Percentiles rank a stretch among this genome's conserved stretches.
These are phyloP conservation scores for Ceratobasidium sp. DNA, from an alignment of 1,284 basidiomycete genomes.

Conservation along the genomic window DNA sequence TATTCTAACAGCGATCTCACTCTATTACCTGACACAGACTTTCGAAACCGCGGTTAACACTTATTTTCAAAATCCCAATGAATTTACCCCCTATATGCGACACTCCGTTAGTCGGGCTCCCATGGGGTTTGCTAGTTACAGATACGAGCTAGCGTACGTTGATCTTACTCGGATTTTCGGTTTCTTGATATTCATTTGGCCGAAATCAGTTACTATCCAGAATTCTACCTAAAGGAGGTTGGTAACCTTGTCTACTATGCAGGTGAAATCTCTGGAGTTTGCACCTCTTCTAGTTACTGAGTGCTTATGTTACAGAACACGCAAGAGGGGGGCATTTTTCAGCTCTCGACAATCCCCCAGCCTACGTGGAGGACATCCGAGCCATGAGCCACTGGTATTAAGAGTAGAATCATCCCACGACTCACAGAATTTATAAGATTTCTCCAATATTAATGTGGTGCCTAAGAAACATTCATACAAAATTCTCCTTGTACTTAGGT, in stretches of 20 bases:
- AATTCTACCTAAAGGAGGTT: constrained; percentile 8
- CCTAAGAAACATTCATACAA: too few relatives aligned
- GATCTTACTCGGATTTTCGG: neutral
- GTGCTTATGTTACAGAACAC: neutral
- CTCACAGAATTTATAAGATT: too few relatives aligned
- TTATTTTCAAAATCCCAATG: constrained; percentile 34
- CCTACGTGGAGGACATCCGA: neutral
- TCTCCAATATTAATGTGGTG: too few relatives aligned
- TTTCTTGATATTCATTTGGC: neutral
- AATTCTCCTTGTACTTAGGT: too few relatives aligned
- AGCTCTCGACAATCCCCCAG: neutral
- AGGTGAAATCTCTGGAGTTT: neutral
- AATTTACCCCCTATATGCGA: neutral
- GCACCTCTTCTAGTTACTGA: neutral
- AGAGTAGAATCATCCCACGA: neutral
- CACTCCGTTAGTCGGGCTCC: constrained; percentile 23
- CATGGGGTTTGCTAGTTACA: constrained; percentile 16
- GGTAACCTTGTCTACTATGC: constrained; percentile 15
- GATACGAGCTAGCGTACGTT: constrained; percentile 3
- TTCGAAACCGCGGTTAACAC: constrained; percentile 34
- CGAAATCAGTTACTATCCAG: neutral
- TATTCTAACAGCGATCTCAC: constrained; percentile 32
- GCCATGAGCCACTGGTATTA: constrained; percentile 15
- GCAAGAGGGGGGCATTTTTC: constrained; percentile 2
- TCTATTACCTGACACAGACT: constrained; percentile 38